Percentiles rank a stretch among this genome's conserved stretches.
Evolutionary conservation across 768 basidiomycete genomes (phyloP).

Genomic region (Chiua virens): DNA sequence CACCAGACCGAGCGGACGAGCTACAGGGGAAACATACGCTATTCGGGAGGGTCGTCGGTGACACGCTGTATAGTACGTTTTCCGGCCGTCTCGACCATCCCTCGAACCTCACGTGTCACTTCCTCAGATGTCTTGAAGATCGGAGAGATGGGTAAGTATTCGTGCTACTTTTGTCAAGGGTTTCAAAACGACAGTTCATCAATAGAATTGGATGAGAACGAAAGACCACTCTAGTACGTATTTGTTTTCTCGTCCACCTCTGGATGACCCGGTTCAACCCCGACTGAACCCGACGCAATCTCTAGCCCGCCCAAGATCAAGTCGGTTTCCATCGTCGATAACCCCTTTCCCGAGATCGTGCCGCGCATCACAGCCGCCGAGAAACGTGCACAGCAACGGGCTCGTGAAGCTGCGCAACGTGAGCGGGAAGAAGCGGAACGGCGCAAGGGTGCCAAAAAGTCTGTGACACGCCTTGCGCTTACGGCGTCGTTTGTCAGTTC

Average conservation of each 20-base stretch:
- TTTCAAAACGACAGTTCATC: neutral
- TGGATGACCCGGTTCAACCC: neutral
- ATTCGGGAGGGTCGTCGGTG: conserved; percentile 87
- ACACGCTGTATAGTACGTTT: conserved; percentile 82
- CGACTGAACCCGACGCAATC: neutral
- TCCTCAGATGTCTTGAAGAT: conserved; percentile 84
- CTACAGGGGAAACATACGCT: conserved; percentile 93
- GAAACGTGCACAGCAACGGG: conserved; percentile 78
- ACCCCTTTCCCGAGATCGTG: conserved; percentile 93
- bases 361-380: conserved; percentile 96
- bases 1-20: conserved; percentile 83
- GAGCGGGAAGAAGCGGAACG: conserved; percentile 77
- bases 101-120: neutral
- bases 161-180: neutral
- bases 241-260: neutral
- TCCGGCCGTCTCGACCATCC: neutral
- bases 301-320: conserved; percentile 89
- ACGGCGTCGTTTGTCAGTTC: neutral
- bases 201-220: conserved; percentile 70
- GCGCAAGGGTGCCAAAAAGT: conserved; percentile 88
- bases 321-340: conserved; percentile 80
- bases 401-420: conserved; percentile 69
- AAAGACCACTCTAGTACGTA: conserved; percentile 78
- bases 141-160: conserved; percentile 73
- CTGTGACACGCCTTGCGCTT: conserved; percentile 22